phyloP scores from a whole-genome alignment of 306 rosid species.

The Vigna reflexopilosa region DNA sequence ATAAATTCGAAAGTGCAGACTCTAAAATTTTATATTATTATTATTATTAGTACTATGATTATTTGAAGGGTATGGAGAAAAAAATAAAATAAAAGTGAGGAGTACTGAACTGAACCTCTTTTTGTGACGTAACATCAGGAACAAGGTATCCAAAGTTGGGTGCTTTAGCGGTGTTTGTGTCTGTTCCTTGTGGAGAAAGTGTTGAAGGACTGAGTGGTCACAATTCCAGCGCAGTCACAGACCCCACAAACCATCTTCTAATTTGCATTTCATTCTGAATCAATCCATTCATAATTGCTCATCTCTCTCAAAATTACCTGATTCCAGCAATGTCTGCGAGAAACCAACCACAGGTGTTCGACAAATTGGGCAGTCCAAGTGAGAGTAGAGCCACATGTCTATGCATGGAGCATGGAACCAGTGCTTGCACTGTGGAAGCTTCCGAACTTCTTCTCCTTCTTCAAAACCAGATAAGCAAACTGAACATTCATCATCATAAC shows the following conservation, averaged over 20 bases:
- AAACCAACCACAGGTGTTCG: constrained; percentile 54
- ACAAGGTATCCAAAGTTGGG: constrained; percentile 36
- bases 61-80: background rate
- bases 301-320: background rate
- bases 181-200: constrained; percentile 36
- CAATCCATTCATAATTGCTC: background rate
- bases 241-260: background rate
- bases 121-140: constrained; percentile 38
- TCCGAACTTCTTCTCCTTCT: constrained; percentile 82
- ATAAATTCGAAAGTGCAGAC: too few species aligned
- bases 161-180: constrained; percentile 5
- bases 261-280: background rate
- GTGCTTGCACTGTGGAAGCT: constrained; percentile 71
- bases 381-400: constrained; percentile 90
- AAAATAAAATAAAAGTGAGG: background rate
- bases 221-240: background rate
- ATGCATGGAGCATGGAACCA: constrained; percentile 74
- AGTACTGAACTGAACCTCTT: background rate
- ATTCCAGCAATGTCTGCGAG: constrained; percentile 26
- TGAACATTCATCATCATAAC: constrained; percentile 56
- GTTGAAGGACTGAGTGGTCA: constrained; percentile 16
- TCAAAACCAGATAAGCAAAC: constrained; percentile 79
- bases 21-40: too few species aligned
- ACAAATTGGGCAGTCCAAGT: constrained; percentile 84
- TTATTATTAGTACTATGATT: background rate